A percentile compares a stretch with the other conserved stretches of the same genome.
phyloP scores from a whole-genome alignment of 768 basidiomycete genomes.

The Lepiota venenata region DNA sequence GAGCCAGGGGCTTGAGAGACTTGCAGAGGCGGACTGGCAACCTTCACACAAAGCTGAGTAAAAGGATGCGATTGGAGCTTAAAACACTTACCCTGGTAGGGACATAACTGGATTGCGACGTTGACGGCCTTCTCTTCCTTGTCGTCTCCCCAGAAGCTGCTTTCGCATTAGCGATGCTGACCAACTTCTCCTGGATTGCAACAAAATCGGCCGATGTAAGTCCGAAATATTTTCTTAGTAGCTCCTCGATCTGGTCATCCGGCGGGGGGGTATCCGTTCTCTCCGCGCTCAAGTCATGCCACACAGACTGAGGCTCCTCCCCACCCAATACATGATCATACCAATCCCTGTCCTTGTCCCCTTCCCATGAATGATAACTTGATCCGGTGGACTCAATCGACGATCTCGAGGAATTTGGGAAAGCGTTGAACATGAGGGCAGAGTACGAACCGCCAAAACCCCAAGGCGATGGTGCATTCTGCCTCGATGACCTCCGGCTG shows the following conservation, averaged over 20 bases:
- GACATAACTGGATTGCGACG: slow-evolving; percentile 79
- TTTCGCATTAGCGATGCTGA: slow-evolving; percentile 59
- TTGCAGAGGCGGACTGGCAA: slow-evolving; percentile 57
- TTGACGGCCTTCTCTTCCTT: slow-evolving; percentile 72
- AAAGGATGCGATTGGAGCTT: slow-evolving; percentile 12
- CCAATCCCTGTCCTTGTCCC: slow-evolving; percentile 47
- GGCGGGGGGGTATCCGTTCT: slow-evolving; percentile 52
- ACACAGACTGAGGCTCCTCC: slow-evolving; percentile 47
- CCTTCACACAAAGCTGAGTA: slow-evolving; percentile 31
- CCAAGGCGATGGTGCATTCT: slow-evolving; percentile 49
- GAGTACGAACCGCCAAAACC: slow-evolving; percentile 35
- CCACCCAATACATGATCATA: slow-evolving; percentile 50
- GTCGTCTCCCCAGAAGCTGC: slow-evolving; percentile 45
- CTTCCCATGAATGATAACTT: slow-evolving; percentile 83
- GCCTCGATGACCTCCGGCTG: slow-evolving; percentile 53
- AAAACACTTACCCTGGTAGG: slow-evolving; percentile 39
- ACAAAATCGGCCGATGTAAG: slow-evolving; percentile 68
- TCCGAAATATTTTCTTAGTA: slow-evolving; percentile 63
- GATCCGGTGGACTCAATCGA: slow-evolving; percentile 81
- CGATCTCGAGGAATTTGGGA: slow-evolving; percentile 73
- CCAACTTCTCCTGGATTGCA: slow-evolving; percentile 72
- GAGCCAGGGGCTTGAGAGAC: slow-evolving; percentile 31
- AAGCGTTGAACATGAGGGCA: slow-evolving; percentile 65
- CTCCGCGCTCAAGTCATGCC: slow-evolving; percentile 58
- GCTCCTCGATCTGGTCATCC: slow-evolving; percentile 60